These are phyloP conservation scores for Eremochloa ophiuroides DNA, from an alignment of 176 grass and related monocot species.

Conservation along the genomic window DNA sequence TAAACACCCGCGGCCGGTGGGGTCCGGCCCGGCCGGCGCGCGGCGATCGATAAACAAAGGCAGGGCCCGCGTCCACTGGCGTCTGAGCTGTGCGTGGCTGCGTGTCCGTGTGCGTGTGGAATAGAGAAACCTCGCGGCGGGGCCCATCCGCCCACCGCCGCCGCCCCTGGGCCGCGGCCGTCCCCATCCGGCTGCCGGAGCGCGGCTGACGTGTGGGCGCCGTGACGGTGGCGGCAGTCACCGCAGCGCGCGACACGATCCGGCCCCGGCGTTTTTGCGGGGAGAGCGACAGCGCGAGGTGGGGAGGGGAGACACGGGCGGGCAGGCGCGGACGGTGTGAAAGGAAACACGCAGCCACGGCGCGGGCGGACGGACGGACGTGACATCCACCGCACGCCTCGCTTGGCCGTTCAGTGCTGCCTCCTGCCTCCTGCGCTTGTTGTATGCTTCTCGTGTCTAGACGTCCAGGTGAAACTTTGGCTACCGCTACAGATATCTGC, in stretches of 20 bases:
- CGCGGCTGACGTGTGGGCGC: not conserved
- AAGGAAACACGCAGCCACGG: not conserved
- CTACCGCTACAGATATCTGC: not conserved
- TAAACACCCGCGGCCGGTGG: too few relatives aligned
- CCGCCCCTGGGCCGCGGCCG: not conserved
- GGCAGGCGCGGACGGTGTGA: not conserved
- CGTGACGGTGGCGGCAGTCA: not conserved
- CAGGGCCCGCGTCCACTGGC: not conserved
- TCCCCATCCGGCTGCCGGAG: not conserved
- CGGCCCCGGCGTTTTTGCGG: not conserved
- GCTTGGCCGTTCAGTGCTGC: not conserved
- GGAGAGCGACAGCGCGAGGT: not conserved
- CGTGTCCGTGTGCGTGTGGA: slow-evolving; percentile 29
- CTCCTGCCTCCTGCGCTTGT: not conserved
- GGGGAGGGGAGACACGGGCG: not conserved
- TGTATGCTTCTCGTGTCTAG: not conserved
- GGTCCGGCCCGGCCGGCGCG: slow-evolving; percentile 27
- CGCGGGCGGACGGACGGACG: not conserved
- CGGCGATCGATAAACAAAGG: not conserved
- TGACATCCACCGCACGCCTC: not conserved
- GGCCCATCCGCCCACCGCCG: not conserved
- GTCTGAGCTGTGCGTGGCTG: slow-evolving; percentile 2
- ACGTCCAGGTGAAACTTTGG: not conserved
- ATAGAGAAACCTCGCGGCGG: not conserved
- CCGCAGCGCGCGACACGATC: not conserved